Evolutionary conservation across 2,329 filamentous ascomycete species (phyloP), one percentile per base, ranked within the genome.

Genomic region (Colletotrichum tamarilloi): DNA sequence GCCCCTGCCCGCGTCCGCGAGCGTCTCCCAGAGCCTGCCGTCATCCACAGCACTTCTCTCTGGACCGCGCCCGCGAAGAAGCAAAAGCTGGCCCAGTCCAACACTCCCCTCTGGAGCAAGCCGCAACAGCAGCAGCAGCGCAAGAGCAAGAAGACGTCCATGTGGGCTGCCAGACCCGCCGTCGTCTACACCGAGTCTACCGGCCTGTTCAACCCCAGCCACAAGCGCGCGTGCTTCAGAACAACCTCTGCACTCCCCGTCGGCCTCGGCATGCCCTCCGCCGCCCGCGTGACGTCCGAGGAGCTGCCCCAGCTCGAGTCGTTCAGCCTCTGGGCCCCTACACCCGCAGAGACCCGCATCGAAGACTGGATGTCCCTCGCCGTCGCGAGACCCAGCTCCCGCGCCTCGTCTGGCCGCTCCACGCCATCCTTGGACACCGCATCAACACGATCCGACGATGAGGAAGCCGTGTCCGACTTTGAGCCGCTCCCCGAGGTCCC

Each of bases 31-130:
- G 79, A 81, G 58, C 76, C 79, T 14, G 72, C 76, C 19, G 68
- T 76, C 16, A 79, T 86, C 46, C 79, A 84, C 73, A 85, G 83
- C 76, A 78, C 76, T 19, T 71, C 79, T 5, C 76, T 86, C 53
- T 86, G 85, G 85, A 69, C 42, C 26, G 35, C 53, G 1, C 26
- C 62, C 11, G 26, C 52, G 22, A 65, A 57, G 24, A 65, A 56
- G 46, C 24, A 63, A 32, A 26, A 30, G 14, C n/a, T 19, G 4
- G 19, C 16, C 60, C 64, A 46, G 5, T 46, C 62, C 6, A 32
- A 28, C 24, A 38, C 57, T 32, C 28, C 26, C 6, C 62, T 78
- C 26, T 77, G 77, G 75, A 67, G 68, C 57, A 55, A 32, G 24
- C 56, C 67, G 12, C 42, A 46, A 22, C 24, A 35, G 32, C 30